Conservation (phyloP, 2,329 filamentous ascomycete species). For the Microsporum ferrugineum region DNA sequence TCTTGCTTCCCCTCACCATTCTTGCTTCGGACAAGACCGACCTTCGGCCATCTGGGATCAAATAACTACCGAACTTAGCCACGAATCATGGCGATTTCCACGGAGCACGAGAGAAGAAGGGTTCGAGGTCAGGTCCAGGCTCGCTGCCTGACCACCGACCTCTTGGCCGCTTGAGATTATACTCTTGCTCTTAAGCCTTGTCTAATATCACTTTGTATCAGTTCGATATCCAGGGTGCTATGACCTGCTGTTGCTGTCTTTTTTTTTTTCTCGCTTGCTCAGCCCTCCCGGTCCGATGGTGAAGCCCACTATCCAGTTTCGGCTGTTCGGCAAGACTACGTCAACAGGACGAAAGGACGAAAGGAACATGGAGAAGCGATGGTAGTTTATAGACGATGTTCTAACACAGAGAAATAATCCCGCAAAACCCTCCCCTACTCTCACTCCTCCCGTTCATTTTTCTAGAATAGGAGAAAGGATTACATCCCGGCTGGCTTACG, state of each 20-base stretch:
- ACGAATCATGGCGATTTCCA: not conserved
- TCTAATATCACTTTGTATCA: not conserved
- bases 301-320: not conserved
- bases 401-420: not conserved
- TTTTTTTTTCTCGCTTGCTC: not conserved
- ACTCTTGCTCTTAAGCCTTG: not conserved
- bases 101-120: not conserved
- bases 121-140: not conserved
- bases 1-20: not conserved
- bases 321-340: not conserved
- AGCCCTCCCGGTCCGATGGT: not conserved
- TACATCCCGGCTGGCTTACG: not conserved
- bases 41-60: not conserved
- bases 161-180: not conserved
- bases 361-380: not conserved
- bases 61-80: not conserved
- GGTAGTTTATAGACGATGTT: not conserved
- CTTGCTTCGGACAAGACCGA: not conserved
- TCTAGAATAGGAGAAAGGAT: not conserved
- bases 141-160: not conserved
- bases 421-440: not conserved
- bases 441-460: not conserved
- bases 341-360: not conserved
- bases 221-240: not conserved
- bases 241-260: constrained; percentile 1